Percentiles rank a stretch among this genome's conserved stretches.
phyloP scores from a whole-genome alignment of 306 rosid genomes.

The Quercus glauca region DNA sequence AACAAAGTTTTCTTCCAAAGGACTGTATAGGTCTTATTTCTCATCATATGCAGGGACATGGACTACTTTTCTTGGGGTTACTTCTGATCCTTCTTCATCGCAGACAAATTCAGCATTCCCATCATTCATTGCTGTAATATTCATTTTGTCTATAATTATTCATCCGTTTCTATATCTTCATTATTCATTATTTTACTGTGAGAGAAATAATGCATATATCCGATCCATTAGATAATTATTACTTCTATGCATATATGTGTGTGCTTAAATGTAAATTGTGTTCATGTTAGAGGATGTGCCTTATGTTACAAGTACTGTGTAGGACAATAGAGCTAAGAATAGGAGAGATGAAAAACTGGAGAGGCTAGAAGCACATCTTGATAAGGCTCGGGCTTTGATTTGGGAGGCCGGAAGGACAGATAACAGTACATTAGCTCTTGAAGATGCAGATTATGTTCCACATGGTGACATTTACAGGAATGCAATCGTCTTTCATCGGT shows the following conservation, averaged over 20 bases:
- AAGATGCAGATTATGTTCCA: slow-evolving; percentile 39
- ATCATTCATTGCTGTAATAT: too few relatives aligned
- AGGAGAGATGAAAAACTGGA: slow-evolving; percentile 30
- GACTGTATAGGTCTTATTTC: not conserved
- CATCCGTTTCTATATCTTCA: too few relatives aligned
- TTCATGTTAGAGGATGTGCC: too few relatives aligned
- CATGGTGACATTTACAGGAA: slow-evolving; percentile 47
- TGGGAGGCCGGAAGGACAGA: slow-evolving; percentile 31
- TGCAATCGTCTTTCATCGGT: slow-evolving; percentile 47
- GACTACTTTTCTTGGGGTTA: not conserved
- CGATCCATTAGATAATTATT: too few relatives aligned
- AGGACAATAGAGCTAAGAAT: not conserved
- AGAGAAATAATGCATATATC: too few relatives aligned
- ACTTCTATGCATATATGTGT: too few relatives aligned
- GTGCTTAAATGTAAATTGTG: too few relatives aligned
- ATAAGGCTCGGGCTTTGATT: slow-evolving; percentile 46
- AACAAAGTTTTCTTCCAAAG: not conserved
- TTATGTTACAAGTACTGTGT: too few relatives aligned
- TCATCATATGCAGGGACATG: not conserved
- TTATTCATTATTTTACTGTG: too few relatives aligned
- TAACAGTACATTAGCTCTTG: slow-evolving; percentile 7
- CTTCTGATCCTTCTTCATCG: too few relatives aligned
- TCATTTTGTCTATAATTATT: too few relatives aligned
- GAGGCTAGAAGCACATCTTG: slow-evolving; percentile 49
- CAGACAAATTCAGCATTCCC: too few relatives aligned